These are phyloP conservation scores for Amyloporia xantha DNA, from an alignment of 768 basidiomycete genomes.

Conservation along the genomic window DNA sequence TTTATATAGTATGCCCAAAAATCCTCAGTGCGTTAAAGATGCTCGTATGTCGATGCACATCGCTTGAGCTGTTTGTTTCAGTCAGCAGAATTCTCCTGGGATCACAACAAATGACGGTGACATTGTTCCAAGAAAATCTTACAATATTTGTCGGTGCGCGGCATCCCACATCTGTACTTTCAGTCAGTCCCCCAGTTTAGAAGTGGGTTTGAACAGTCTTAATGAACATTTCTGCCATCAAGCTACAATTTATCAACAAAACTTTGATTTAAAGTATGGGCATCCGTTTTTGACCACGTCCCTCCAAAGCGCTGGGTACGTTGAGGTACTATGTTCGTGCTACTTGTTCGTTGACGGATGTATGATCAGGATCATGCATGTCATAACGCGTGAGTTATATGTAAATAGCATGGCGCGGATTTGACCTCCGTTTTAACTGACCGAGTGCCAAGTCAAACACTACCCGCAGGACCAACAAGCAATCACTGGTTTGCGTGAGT, in stretches of 20 bases:
- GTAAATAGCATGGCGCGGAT: background rate
- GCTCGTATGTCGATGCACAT: too few relatives aligned
- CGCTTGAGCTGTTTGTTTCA: too few relatives aligned
- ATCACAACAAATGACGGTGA: conserved; percentile 24
- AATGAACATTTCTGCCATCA: conserved; percentile 29
- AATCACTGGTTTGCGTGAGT: conserved; percentile 56
- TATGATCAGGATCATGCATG: conserved; percentile 62
- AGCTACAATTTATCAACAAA: conserved; percentile 53
- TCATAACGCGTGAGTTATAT: conserved; percentile 47
- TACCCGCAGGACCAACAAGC: conserved; percentile 68
- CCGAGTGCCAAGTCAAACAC: conserved; percentile 45
- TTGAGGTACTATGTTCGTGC: background rate
- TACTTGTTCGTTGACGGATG: conserved; percentile 4
- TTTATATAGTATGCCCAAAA: conserved; percentile 58
- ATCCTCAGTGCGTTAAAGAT: conserved; percentile 55
- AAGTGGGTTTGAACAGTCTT: too few relatives aligned
- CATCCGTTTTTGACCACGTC: conserved; percentile 64
- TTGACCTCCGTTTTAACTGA: conserved; percentile 8
- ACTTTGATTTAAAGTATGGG: conserved; percentile 50
- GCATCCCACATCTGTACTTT: conserved; percentile 64
- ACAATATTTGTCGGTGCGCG: conserved; percentile 73
- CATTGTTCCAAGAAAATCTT: conserved; percentile 53
- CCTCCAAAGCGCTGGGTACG: conserved; percentile 67
- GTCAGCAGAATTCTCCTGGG: too few relatives aligned
- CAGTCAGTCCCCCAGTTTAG: conserved; percentile 42